phyloP scores from a whole-genome alignment of 2,329 filamentous ascomycete species.

The Aspergillus alliaceus region DNA sequence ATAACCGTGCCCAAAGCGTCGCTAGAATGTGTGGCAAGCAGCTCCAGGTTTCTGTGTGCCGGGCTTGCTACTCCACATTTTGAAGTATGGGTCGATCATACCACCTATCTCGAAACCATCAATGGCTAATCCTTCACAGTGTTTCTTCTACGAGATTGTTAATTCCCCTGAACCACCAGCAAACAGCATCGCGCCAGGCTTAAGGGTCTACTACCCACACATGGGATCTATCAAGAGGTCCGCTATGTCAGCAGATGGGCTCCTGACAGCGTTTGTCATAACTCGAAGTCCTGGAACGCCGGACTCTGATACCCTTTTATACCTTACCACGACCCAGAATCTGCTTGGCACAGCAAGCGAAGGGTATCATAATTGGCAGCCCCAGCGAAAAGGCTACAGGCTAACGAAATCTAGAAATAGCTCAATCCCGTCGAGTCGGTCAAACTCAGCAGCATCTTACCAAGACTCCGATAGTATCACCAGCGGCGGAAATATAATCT shows the following conservation, averaged over 20 bases:
- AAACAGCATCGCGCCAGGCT: neutral
- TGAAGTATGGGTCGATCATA: slow-evolving; percentile 10
- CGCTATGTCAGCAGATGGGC: slow-evolving; percentile 16
- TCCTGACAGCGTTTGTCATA: slow-evolving; percentile 9
- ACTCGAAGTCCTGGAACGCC: neutral
- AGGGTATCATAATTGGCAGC: slow-evolving; percentile 1
- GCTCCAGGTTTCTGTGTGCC: slow-evolving; percentile 12
- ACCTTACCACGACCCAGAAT: slow-evolving; percentile 13
- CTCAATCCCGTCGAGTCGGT: slow-evolving; percentile 7
- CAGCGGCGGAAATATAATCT: slow-evolving; percentile 9
- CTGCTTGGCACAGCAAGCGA: slow-evolving; percentile 8
- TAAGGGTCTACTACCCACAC: neutral
- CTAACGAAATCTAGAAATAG: neutral
- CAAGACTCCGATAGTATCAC: neutral
- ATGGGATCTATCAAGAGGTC: slow-evolving; percentile 15
- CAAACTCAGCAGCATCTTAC: slow-evolving; percentile 9
- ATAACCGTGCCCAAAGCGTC: neutral
- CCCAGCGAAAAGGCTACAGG: neutral
- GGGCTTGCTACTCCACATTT: slow-evolving; percentile 5
- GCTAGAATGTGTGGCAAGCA: slow-evolving; percentile 13
- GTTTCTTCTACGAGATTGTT: slow-evolving; percentile 9
- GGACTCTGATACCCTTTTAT: slow-evolving; percentile 6
- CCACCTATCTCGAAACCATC: neutral
- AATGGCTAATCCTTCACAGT: neutral
- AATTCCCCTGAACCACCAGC: neutral